Evolutionary conservation across 192 early-diverging fungal genomes (phyloP), one percentile per base, ranked within the genome.

Genomic region (Coemansia sp.): DNA sequence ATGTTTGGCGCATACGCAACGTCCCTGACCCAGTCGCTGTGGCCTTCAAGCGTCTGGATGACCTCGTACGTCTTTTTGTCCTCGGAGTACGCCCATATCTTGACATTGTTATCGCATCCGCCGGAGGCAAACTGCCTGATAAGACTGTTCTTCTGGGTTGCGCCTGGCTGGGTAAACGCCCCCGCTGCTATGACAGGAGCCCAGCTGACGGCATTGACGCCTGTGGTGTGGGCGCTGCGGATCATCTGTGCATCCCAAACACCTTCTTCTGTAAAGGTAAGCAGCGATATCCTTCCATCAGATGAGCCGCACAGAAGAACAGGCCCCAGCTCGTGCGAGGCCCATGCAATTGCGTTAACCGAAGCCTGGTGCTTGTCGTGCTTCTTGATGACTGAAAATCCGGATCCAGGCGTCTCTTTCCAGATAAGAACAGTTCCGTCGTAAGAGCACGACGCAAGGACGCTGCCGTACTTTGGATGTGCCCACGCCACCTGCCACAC

Each of bases 401-500:
- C 68, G 1, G 75, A 68, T 16, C 75, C 93, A 55, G 91, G 88
- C 23, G 88, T 90, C 75, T 98, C 97, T 67, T 93, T 94, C 95
- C 95, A 99, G 62, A 99, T 92, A 69, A 94, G 87, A 39, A 98
- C 96, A 45, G 91, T 90, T n/a, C 90, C 88, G 71, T 99, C 98
- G 75, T 98, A 98, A 20, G 94, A 93, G 78, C 95, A 97, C 24
- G 95, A 97, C 16, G 98, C 98, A 21, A 99, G 84, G 46, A 99
- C 91, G 70, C 85, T 91, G 55, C 96, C 96, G 84, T 93, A 99
- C 78, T 97, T 97, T 45, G 98, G 98, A 72, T 99, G 98, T 15
- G 96, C 95, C 98, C 98, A 99, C 18, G 95, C 86, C 23, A 99
- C 92, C 74, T 97, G 95, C 98, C 98, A 99, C n/a, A 99, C 96